A percentile compares a stretch with the other conserved stretches of the same genome.
phyloP scores from a whole-genome alignment of 352 stramenopile species.

The Aphanomyces euteiches region DNA sequence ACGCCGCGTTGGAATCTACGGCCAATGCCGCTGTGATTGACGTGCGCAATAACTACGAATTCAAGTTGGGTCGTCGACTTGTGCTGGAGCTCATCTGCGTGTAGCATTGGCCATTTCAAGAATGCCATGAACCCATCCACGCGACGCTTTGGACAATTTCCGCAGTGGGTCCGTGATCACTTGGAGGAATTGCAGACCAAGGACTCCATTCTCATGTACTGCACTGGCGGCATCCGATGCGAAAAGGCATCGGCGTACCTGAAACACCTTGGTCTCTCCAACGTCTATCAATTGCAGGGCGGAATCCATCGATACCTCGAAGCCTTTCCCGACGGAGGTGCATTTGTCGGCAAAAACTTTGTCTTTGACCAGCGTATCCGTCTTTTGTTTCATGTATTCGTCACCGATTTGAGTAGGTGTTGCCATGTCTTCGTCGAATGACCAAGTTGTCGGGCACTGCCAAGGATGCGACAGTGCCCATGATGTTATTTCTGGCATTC shows the following conservation, averaged over 20 bases:
- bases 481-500: constrained; percentile 57
- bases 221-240: constrained; percentile 66
- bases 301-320: constrained; percentile 52
- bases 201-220: constrained; percentile 60
- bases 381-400: neutral
- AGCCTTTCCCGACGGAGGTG: constrained; percentile 49
- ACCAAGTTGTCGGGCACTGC: constrained; percentile 60
- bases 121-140: constrained; percentile 21
- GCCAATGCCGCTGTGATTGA: constrained; percentile 33
- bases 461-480: constrained; percentile 52
- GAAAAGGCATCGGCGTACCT: constrained; percentile 67
- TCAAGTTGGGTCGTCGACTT: constrained; percentile 37
- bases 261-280: constrained; percentile 49
- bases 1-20: constrained; percentile 21
- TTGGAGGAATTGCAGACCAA: neutral
- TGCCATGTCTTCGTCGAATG: constrained; percentile 44
- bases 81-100: too few species aligned
- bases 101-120: constrained; percentile 28
- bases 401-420: constrained; percentile 11
- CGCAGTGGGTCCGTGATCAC: constrained; percentile 18
- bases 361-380: constrained; percentile 53
- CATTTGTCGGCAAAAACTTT: constrained; percentile 72
- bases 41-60: constrained; percentile 58
- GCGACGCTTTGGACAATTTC: constrained; percentile 24
- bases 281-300: constrained; percentile 52